These are phyloP conservation scores for Primulina eburnea DNA, from an alignment of 257 asterid species.

Conservation along the genomic window DNA sequence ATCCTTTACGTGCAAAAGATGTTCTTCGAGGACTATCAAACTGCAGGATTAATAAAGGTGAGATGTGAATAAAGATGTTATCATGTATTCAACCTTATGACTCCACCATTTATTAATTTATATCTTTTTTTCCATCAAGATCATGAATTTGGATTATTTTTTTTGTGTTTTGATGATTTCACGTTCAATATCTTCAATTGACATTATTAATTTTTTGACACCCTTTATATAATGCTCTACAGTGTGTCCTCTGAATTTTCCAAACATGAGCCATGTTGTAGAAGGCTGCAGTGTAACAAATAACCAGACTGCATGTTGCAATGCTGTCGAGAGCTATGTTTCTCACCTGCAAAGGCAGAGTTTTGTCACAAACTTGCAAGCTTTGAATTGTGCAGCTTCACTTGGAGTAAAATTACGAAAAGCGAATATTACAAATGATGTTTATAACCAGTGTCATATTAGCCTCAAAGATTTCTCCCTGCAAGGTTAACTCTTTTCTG, in stretches of 20 bases:
- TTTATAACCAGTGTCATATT: conserved; percentile 68
- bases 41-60: conserved; percentile 94
- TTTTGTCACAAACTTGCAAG: conserved; percentile 95
- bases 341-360: conserved; percentile 94
- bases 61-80: conserved; percentile 14
- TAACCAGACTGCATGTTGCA: conserved; percentile 68
- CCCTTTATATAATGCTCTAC: conserved; percentile 24
- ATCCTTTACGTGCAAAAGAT: conserved; percentile 72
- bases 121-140: not conserved
- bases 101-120: not conserved
- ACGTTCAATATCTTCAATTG: not conserved
- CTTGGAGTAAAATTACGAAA: conserved; percentile 70
- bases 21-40: conserved; percentile 85
- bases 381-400: conserved; percentile 86
- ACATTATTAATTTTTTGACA: conserved; percentile 17
- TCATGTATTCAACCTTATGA: not conserved
- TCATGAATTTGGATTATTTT: not conserved
- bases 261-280: conserved; percentile 57
- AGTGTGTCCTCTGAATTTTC: conserved; percentile 92
- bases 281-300: conserved; percentile 55
- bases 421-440: conserved; percentile 68
- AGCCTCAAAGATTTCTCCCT: conserved; percentile 97
- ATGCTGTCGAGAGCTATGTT: conserved; percentile 62
- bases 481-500: conserved; percentile 64
- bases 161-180: not conserved